Conservation (phyloP, 2,329 filamentous ascomycete genomes). For the Hansfordia pulvinata region DNA sequence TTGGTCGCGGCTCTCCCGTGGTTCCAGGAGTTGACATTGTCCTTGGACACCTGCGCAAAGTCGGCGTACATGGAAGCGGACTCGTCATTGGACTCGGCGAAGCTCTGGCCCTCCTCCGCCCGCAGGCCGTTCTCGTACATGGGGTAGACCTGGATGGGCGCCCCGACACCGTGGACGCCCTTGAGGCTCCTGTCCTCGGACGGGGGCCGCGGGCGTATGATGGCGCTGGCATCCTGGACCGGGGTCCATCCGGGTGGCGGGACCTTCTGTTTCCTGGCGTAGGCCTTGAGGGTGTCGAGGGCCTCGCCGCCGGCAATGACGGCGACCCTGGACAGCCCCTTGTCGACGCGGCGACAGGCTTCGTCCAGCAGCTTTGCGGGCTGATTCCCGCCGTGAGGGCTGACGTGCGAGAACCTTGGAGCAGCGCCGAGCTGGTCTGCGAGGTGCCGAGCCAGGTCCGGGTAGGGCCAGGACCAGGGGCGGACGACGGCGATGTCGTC, state of each 20-base stretch:
- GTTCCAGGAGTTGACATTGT: no score
- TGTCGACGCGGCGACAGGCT: slow-evolving; percentile 41
- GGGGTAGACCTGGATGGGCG: slow-evolving; percentile 54
- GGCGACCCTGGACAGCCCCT: slow-evolving; percentile 38
- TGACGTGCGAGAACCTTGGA: no score
- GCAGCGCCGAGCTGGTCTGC: slow-evolving; percentile 31
- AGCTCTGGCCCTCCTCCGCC: slow-evolving; percentile 38
- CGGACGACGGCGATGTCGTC: slow-evolving; percentile 47
- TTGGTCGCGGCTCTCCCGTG: no score
- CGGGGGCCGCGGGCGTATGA: no score
- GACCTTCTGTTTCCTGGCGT: slow-evolving; percentile 16
- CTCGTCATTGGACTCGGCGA: slow-evolving; percentile 41
- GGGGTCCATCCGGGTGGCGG: slow-evolving; percentile 49
- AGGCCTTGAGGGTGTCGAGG: slow-evolving; percentile 37
- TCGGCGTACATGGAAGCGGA: slow-evolving; percentile 45
- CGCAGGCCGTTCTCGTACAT: slow-evolving; percentile 53
- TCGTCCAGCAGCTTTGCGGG: slow-evolving; percentile 50
- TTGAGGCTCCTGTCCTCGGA: no score
- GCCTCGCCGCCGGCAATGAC: slow-evolving; percentile 52
- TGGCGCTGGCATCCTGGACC: slow-evolving; percentile 26
- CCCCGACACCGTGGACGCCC: slow-evolving; percentile 41
- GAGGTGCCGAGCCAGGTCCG: slow-evolving; percentile 40
- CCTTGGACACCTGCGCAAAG: slow-evolving; percentile 46
- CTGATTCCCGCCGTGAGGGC: slow-evolving; percentile 48
- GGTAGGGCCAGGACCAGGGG: slow-evolving; percentile 55